Evolutionary conservation across 345 rosid genomes (phyloP).

Genomic region (Salix arbutifolia): DNA sequence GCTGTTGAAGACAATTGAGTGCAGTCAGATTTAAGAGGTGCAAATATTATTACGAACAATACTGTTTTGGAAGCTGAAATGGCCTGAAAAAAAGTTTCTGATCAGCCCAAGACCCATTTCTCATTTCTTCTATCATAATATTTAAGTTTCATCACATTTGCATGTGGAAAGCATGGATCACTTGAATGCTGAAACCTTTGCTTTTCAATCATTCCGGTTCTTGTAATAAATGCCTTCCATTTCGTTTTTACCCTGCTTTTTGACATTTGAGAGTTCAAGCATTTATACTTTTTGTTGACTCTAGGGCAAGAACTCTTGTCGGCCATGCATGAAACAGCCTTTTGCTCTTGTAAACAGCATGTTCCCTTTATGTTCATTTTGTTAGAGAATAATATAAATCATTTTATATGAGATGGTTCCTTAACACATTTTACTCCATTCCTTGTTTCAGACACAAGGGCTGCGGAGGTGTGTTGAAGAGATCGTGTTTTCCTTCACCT

Average conservation of each 20-base stretch:
- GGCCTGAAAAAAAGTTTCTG: background rate
- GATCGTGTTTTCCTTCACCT: slow-evolving; percentile 71
- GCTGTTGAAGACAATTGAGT: background rate
- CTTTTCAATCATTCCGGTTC: background rate
- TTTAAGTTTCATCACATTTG: background rate
- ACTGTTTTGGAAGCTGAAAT: background rate
- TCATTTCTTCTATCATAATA: background rate
- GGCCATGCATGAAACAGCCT: background rate
- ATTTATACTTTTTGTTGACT: background rate
- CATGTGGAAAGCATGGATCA: background rate
- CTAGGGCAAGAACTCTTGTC: background rate
- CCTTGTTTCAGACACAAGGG: slow-evolving; percentile 51
- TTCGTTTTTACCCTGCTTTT: background rate
- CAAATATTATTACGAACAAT: background rate
- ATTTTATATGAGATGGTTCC: no score
- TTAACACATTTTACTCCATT: slow-evolving; percentile 5
- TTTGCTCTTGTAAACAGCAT: slow-evolving; percentile 9
- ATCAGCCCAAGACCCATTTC: background rate
- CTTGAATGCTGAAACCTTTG: background rate
- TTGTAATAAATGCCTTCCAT: background rate
- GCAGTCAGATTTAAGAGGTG: background rate
- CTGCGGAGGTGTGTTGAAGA: slow-evolving; percentile 77
- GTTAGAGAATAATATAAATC: no score
- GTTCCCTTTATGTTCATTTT: background rate
- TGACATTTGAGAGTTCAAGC: background rate